Base-by-base conservation (phyloP, 768 basidiomycete genomes). In the Dendrothele bispora region DNA sequence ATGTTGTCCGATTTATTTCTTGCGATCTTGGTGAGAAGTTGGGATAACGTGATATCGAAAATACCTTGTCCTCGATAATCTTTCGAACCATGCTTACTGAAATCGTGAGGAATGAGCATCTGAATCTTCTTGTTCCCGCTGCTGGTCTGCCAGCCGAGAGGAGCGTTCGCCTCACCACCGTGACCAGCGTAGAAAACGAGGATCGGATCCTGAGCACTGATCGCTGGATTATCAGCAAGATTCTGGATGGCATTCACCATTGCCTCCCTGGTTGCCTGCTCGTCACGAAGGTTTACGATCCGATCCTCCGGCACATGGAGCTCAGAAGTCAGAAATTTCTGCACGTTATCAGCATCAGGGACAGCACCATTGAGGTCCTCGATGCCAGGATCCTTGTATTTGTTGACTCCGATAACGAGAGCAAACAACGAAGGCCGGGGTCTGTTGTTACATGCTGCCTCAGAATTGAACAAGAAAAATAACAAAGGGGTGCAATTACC, bases 141-240 rank as follows among this genome's bases (percentile, higher is more conserved):
- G 10, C 38, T 20, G 10, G 38, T 22, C 8, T 22, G 26, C 62
- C 54, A 54, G 1, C 24, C 11, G 0, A 1, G 1, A 0, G 67
- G 66, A 24, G 49, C 32, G 4, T 37, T 21, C 39, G 55, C 44
- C 25, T 60, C 53, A 14, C 48, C 35, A 7, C 66, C 67, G 20
- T 68, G 65, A n/a, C 64, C 66, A 18, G 67, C 51, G 17, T 54
- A 67, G 43, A 52, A 69, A 14, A 67, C 57, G 20, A 67, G 17
- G 26, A 65, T 59, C 17, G 61, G 48, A 48, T 65, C 58, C 4
- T 46, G 48, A 5, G 48, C 5, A 6, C 44, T 27, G 11, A 55
- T 54, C 2, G 41, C 48, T 4, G 24, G 12, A 26, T 63, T 39
- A 2, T 29, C 25, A 5, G 10, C 38, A 25, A 69, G 30, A 2